phyloP scores from a whole-genome alignment of 2,329 filamentous ascomycete genomes.

The Penicillium sp. region DNA sequence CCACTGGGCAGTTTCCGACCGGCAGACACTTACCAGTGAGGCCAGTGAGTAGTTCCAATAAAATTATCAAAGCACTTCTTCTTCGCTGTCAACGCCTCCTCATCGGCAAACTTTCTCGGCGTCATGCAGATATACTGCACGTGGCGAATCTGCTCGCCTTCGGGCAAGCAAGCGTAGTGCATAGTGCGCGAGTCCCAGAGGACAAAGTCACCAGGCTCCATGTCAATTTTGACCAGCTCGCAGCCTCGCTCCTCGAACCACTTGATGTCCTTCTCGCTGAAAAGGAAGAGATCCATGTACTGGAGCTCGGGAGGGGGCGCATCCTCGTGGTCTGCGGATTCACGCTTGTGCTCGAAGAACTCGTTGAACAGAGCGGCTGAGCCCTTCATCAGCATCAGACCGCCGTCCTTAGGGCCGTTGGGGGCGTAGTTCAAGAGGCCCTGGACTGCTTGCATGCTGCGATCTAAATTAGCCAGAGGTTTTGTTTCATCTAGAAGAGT shows the following conservation, averaged over 20 bases:
- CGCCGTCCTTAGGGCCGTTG: slow-evolving; percentile 1
- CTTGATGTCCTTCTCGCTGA: slow-evolving; percentile 2
- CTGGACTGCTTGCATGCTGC: slow-evolving; percentile 4
- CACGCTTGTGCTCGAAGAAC: slow-evolving; percentile 5
- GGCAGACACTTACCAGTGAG: background rate
- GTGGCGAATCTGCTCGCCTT: slow-evolving; percentile 2
- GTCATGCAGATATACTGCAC: slow-evolving; percentile 5
- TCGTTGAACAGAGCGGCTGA: background rate
- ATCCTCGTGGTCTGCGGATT: slow-evolving; percentile 3
- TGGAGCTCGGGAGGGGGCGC: background rate
- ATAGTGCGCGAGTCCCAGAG: slow-evolving; percentile 4
- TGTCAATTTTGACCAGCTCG: slow-evolving; percentile 1
- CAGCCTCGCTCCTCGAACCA: slow-evolving; percentile 2
- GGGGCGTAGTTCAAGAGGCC: slow-evolving; percentile 1
- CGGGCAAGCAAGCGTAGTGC: slow-evolving; percentile 2
- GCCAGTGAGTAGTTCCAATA: slow-evolving; percentile 1
- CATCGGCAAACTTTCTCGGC: slow-evolving; percentile 1
- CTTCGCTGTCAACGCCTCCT: slow-evolving; percentile 2
- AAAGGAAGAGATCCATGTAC: slow-evolving; percentile 3
- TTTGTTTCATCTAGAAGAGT: too few species aligned
- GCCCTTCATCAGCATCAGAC: slow-evolving; percentile 4
- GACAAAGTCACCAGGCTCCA: slow-evolving; percentile 4
- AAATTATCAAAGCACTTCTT: background rate
- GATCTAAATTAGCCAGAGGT: background rate
- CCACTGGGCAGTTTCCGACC: background rate